Base-by-base conservation (phyloP, 257 asterid genomes). In the Nicotiana undulata region DNA sequence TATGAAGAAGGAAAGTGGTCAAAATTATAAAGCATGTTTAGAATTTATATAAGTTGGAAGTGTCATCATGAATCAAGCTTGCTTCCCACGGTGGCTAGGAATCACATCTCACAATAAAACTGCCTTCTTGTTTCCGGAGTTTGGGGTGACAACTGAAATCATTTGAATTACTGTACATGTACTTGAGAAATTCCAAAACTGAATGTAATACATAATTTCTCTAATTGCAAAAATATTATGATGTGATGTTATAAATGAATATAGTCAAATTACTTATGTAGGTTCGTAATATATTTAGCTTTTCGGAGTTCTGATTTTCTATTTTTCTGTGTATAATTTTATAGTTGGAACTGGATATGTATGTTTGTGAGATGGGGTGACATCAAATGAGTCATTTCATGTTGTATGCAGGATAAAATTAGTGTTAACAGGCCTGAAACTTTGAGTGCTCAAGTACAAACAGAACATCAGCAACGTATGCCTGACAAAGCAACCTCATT, bases 371-470 rank as follows among this genome's bases (percentile, higher is more conserved):
- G 78, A 72, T 24, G 24, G 59, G 56, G n/a, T 20, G 32, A 70
- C 13, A 24, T 44, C 22, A 15, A 72, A 46, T 49, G 60, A 70
- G 22, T 72, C 60, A 72, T 44, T 76, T 81, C 76, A 56, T 72
- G 78, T 24, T 72, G 78, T 79, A 76, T 78, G 75, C 85, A 94
- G 98, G 92, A 85, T 85, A 87, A 87, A 63, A 89, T 76, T 63
- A 79, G 79, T 78, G 37, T 66, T 22, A 70, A 80, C 60, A 83
- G 77, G 17, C 75, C 67, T 52, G 86, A 80, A 82, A 83, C 86
- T 32, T 66, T 60, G 75, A 83, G 86, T 86, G 82, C 80, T 66
- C 82, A 81, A 81, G 77, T 81, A 52, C 81, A 59, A 61, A 80
- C 80, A 68, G 81, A 76, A 82, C 70, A 81, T 61, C 85, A 65